These are phyloP conservation scores for Leptomonas pyrrhocoris DNA, from an alignment of 208 protist species.

Conservation along the genomic window DNA sequence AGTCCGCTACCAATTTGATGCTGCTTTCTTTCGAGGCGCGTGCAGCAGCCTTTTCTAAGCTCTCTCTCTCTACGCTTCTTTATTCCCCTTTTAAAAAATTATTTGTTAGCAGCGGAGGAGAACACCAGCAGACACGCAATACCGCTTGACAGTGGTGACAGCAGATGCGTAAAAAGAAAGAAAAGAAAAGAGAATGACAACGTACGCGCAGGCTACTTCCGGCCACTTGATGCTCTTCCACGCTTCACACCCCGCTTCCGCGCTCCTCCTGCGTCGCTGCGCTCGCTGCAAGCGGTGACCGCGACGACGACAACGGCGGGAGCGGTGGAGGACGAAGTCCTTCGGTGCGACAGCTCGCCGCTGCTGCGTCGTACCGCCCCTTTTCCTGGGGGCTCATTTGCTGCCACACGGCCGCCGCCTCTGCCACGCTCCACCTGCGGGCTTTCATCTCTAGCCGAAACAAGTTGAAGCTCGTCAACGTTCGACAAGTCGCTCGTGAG, in stretches of 20 bases:
- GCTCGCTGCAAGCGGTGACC: background rate
- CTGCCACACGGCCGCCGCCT: constrained; percentile 45
- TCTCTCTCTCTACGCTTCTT: too few relatives aligned
- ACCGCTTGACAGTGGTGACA: too few relatives aligned
- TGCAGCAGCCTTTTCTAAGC: too few relatives aligned
- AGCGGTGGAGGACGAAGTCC: background rate
- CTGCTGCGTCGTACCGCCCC: constrained; percentile 58
- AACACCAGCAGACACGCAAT: too few relatives aligned
- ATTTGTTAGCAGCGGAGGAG: too few relatives aligned
- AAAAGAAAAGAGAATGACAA: constrained; percentile 9
- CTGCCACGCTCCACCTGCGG: constrained; percentile 7
- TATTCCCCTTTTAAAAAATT: too few relatives aligned
- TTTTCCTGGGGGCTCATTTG: constrained; percentile 53
- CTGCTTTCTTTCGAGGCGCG: too few relatives aligned
- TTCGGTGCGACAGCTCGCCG: constrained; percentile 44
- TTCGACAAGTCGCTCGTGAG: background rate
- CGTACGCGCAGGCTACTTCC: too few relatives aligned
- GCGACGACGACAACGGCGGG: background rate
- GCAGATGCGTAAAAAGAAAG: background rate
- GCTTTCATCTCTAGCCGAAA: constrained; percentile 34
- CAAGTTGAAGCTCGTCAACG: constrained; percentile 35
- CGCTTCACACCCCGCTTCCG: too few relatives aligned
- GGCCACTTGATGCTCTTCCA: too few relatives aligned
- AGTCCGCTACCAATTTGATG: too few relatives aligned
- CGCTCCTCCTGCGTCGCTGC: too few relatives aligned